phyloP scores from a whole-genome alignment of 176 grass and related monocot species.

The Bromus sterilis region DNA sequence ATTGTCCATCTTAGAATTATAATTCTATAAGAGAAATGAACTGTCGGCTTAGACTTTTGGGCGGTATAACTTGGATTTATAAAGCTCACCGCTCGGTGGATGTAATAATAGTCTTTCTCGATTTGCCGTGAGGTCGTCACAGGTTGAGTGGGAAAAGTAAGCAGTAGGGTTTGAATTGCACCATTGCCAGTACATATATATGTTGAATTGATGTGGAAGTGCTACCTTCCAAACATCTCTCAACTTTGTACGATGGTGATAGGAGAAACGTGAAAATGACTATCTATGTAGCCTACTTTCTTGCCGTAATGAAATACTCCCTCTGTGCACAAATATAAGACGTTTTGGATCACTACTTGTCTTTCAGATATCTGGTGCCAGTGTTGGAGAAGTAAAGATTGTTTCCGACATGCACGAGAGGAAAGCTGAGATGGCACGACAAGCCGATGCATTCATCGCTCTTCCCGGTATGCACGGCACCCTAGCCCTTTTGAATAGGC shows the following conservation, averaged over 20 bases:
- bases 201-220: neutral
- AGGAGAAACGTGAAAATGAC: neutral
- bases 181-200: neutral
- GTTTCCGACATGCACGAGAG: constrained; percentile 90
- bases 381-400: constrained; percentile 70
- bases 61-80: constrained; percentile 21
- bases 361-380: constrained; percentile 82
- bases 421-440: constrained; percentile 92
- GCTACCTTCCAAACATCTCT: neutral
- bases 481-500: neutral
- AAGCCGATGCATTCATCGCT: constrained; percentile 85
- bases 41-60: constrained; percentile 21
- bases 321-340: no score
- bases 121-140: constrained; percentile 16
- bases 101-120: constrained; percentile 20
- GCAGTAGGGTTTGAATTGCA: neutral
- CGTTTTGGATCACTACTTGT: no score
- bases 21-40: neutral
- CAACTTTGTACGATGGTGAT: neutral
- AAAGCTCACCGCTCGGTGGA: constrained; percentile 15
- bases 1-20: no score
- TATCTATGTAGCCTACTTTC: neutral
- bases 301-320: neutral
- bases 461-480: constrained; percentile 59
- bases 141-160: constrained; percentile 7